phyloP scores from a whole-genome alignment of 345 rosid genomes.

The Clarkia xantiana region DNA sequence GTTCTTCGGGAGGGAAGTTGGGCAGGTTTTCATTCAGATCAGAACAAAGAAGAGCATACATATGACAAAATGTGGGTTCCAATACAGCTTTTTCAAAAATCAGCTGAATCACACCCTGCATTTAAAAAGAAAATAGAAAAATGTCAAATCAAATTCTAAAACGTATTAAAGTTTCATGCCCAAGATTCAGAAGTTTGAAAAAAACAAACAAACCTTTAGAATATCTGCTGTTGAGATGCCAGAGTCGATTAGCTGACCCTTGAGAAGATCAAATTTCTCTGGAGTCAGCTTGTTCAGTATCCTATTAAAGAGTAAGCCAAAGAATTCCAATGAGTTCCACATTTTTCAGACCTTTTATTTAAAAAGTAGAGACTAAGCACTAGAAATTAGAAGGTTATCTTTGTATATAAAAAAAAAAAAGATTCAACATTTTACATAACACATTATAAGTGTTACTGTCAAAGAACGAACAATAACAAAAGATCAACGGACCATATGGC shows the following conservation, averaged over 20 bases:
- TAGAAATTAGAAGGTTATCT: too few relatives aligned
- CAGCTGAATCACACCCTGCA: too few relatives aligned
- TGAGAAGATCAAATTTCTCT: conserved; percentile 82
- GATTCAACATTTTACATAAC: too few relatives aligned
- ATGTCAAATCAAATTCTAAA: too few relatives aligned
- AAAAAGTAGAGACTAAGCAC: too few relatives aligned
- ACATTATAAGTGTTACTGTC: too few relatives aligned
- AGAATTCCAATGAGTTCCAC: neutral
- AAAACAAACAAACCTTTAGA: conserved; percentile 29
- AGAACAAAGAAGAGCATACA: conserved; percentile 78
- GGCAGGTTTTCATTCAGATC: too few relatives aligned
- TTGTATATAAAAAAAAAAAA: too few relatives aligned
- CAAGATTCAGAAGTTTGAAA: neutral
- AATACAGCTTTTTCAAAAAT: conserved; percentile 88
- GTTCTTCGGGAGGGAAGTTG: too few relatives aligned
- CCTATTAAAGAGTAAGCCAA: conserved; percentile 20
- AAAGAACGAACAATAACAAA: neutral
- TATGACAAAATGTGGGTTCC: conserved; percentile 87
- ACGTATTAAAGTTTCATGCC: neutral
- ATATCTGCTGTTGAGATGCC: conserved; percentile 82
- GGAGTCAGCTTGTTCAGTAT: conserved; percentile 92
- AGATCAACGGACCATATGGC: neutral
- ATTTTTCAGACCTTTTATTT: too few relatives aligned
- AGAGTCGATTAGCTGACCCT: too few relatives aligned
- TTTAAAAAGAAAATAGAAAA: conserved; percentile 36